phyloP scores from a whole-genome alignment of 495 filamentous ascomycete species.

The Cudoniella acicularis region DNA sequence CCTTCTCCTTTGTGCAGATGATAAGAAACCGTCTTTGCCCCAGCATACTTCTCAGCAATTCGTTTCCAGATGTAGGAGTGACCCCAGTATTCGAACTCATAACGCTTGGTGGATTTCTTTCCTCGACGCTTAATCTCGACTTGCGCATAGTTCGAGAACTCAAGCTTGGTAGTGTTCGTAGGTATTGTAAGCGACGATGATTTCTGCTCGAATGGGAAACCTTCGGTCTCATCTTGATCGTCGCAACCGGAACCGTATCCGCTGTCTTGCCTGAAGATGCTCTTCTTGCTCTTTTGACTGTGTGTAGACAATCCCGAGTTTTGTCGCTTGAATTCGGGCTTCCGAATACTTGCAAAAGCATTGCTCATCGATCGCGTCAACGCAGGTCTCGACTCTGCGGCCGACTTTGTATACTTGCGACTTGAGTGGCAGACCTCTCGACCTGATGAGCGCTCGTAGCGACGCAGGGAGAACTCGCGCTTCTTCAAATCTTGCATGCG shows the following conservation, averaged over 20 bases:
- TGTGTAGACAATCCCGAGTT: constrained; percentile 40
- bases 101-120: constrained; percentile 48
- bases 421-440: constrained; percentile 88
- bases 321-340: constrained; percentile 49
- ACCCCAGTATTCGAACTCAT: constrained; percentile 30
- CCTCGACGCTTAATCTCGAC: constrained; percentile 76
- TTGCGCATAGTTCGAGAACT: constrained; percentile 97
- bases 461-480: constrained; percentile 84
- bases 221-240: constrained; percentile 44
- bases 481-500: constrained; percentile 90
- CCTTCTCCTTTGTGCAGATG: constrained; percentile 67
- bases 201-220: constrained; percentile 31
- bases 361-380: constrained; percentile 71
- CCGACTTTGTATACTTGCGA: constrained; percentile 52
- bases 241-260: constrained; percentile 52
- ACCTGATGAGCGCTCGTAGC: constrained; percentile 90
- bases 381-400: constrained; percentile 43
- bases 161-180: constrained; percentile 77
- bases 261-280: constrained; percentile 48
- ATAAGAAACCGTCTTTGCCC: constrained; percentile 62
- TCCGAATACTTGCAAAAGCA: constrained; percentile 64
- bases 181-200: constrained; percentile 28
- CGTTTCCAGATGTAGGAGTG: constrained; percentile 76
- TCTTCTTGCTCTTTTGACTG: constrained; percentile 33
- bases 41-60: constrained; percentile 53